Evolutionary conservation across 768 basidiomycete species (phyloP).

Genomic region (Psilocybe subaeruginosa): DNA sequence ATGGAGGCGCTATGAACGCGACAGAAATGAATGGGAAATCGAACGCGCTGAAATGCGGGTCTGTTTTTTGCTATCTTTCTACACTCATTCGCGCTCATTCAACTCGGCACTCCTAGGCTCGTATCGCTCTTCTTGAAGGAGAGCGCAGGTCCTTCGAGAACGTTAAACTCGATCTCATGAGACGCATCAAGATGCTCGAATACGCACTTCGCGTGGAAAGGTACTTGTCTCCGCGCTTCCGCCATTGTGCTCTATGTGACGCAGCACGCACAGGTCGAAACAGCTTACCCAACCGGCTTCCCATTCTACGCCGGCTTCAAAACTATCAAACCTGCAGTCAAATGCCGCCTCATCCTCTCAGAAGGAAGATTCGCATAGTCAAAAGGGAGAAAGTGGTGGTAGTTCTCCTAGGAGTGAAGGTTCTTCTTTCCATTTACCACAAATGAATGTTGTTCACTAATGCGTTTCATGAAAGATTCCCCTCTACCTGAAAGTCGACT

Average conservation of each 20-base stretch:
- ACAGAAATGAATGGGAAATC: slow-evolving; percentile 99
- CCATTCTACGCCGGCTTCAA: slow-evolving; percentile 64
- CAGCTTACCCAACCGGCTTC: slow-evolving; percentile 68
- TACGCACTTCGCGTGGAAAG: slow-evolving; percentile 96
- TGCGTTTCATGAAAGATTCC: slow-evolving; percentile 52
- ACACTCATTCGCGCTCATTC: slow-evolving; percentile 30
- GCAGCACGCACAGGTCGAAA: slow-evolving; percentile 62
- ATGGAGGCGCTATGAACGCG: slow-evolving; percentile 97
- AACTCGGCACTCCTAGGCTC: slow-evolving; percentile 58
- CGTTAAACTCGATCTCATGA: slow-evolving; percentile 92
- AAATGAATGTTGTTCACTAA: slow-evolving; percentile 1
- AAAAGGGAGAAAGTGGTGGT: slow-evolving; percentile 78
- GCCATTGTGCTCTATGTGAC: slow-evolving; percentile 22
- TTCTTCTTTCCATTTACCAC: slow-evolving; percentile 29
- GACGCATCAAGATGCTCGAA: slow-evolving; percentile 99
- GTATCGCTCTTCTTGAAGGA: slow-evolving; percentile 96
- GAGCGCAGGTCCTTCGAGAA: slow-evolving; percentile 98
- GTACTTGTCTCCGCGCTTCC: slow-evolving; percentile 47
- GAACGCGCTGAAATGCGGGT: slow-evolving; percentile 99
- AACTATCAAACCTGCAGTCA: slow-evolving; percentile 64
- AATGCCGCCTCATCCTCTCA: slow-evolving; percentile 50
- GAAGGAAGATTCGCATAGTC: slow-evolving; percentile 74
- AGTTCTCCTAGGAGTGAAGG: slow-evolving; percentile 90
- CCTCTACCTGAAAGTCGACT: slow-evolving; percentile 71
- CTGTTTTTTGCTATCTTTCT: slow-evolving; percentile 34